Base-by-base conservation (phyloP, 306 rosid genomes). In the Citrullus amarus region DNA sequence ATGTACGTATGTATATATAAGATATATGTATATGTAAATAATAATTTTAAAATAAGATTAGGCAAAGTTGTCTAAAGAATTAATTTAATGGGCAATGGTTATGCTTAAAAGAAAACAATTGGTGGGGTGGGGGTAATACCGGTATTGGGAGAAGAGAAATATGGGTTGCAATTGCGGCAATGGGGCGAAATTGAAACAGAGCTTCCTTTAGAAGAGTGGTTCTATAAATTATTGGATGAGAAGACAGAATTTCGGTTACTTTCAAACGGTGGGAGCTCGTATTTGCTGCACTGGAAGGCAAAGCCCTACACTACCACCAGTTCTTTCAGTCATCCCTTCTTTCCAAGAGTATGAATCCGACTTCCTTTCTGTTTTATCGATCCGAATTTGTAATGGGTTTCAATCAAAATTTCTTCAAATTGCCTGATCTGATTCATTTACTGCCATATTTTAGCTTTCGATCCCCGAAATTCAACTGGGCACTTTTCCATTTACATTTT, bases 221-320 rank as follows among this genome's bases (percentile, higher is more conserved):
- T 74, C n/a, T 54, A 53, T 55, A 53, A 25, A 9, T 53, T 32
- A 17, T 74, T 4, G 46, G 63, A 32, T 20, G 63, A 16, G 17
- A 17, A 53, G 5, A 25, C 46, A 74, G 15, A 75, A 32, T 54
- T 75, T 54, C 32, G 18, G 48, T 15, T 54, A 32, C 32, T 55
- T 75, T 75, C 78, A 55, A 30, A 4, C 61, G 65, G 63, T 54
- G 63, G 50, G 50, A 75, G 78, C 78, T 75, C 48, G 22, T 75
- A 34, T 54, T 74, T 32, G 78, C 63, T 51, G 63, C 63, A 53
- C 51, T 53, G 50, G 63, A 53, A 54, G 78, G 18, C 30, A 74
- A 53, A 34, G 28, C 78, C 61, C 57, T 44, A 25, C 76, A 20
- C 76, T 70, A 8, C 5, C 30, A 32, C 30, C 48, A 74, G 8